These are phyloP conservation scores for Musa beccarii DNA, from an alignment of 176 grass and related monocot species.

Conservation along the genomic window DNA sequence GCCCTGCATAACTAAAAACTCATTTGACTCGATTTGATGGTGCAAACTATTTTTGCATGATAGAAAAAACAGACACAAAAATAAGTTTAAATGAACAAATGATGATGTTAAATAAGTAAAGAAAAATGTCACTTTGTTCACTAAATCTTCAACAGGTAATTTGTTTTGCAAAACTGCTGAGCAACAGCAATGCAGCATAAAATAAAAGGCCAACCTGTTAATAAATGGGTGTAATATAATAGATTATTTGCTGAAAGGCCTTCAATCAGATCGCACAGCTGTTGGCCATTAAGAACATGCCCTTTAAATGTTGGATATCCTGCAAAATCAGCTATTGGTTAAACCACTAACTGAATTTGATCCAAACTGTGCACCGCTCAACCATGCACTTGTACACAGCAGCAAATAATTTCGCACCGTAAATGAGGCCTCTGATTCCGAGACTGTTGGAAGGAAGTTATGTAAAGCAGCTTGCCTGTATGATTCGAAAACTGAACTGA, in stretches of 20 bases:
- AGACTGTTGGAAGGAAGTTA: constrained; percentile 13
- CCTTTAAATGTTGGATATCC: constrained; percentile 92
- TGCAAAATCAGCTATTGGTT: constrained; percentile 25
- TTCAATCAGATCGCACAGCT: constrained; percentile 82
- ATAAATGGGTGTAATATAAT: constrained; percentile 88
- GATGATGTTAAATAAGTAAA: not conserved
- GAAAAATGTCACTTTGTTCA: too few species aligned
- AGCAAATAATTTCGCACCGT: constrained; percentile 19
- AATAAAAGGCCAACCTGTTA: constrained; percentile 52
- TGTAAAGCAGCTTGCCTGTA: constrained; percentile 48
- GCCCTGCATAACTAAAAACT: too few species aligned
- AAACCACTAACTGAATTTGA: not conserved
- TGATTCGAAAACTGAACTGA: constrained; percentile 98
- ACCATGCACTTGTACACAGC: not conserved
- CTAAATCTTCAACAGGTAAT: too few species aligned
- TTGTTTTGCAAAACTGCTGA: too few species aligned
- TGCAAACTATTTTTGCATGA: too few species aligned
- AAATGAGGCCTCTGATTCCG: constrained; percentile 16
- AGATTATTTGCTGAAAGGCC: constrained; percentile 62
- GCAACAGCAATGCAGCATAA: not conserved
- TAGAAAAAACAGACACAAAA: not conserved
- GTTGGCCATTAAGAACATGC: constrained; percentile 65
- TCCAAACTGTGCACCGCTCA: not conserved
- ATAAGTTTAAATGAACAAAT: constrained; percentile 1
- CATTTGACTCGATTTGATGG: too few species aligned